These are phyloP conservation scores for Elsinoe necatrix DNA, from an alignment of 2,329 filamentous ascomycete genomes.

Conservation along the genomic window DNA sequence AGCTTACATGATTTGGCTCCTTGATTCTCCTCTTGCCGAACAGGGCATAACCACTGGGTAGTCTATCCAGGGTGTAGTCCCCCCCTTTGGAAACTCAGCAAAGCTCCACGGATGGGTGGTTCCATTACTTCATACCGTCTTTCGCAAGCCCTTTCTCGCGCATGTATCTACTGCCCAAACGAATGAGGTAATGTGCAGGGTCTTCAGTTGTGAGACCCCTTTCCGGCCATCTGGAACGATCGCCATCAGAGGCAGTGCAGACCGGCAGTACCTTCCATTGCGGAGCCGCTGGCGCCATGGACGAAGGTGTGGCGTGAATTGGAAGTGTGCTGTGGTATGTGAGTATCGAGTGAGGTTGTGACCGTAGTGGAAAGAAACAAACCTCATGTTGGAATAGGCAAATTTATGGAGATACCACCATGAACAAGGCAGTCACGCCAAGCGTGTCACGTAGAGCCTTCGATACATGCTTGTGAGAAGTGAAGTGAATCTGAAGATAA, in stretches of 20 bases:
- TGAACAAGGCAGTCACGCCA: constrained; percentile 1
- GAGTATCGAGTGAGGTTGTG: neutral
- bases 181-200: constrained; percentile 40
- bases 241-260: constrained; percentile 20
- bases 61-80: constrained; percentile 42
- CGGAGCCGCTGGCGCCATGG: neutral
- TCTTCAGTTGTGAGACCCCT: constrained; percentile 25
- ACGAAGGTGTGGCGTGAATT: neutral
- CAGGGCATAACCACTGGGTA: constrained; percentile 48
- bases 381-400: neutral
- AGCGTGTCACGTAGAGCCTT: constrained; percentile 1
- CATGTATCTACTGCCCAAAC: constrained; percentile 43
- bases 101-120: too few relatives aligned
- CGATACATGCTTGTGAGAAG: neutral
- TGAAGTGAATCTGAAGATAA: neutral
- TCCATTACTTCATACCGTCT: constrained; percentile 25
- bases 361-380: neutral
- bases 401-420: neutral
- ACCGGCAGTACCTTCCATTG: constrained; percentile 12
- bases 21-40: constrained; percentile 41
- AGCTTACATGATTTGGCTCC: constrained; percentile 27
- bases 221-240: constrained; percentile 20
- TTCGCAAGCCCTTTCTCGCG: constrained; percentile 32
- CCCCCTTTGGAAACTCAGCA: constrained; percentile 1
- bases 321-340: neutral